Evolutionary conservation across 179 eudicot species (phyloP), one percentile per base, ranked within the genome.

Genomic region (Silene coronaria): DNA sequence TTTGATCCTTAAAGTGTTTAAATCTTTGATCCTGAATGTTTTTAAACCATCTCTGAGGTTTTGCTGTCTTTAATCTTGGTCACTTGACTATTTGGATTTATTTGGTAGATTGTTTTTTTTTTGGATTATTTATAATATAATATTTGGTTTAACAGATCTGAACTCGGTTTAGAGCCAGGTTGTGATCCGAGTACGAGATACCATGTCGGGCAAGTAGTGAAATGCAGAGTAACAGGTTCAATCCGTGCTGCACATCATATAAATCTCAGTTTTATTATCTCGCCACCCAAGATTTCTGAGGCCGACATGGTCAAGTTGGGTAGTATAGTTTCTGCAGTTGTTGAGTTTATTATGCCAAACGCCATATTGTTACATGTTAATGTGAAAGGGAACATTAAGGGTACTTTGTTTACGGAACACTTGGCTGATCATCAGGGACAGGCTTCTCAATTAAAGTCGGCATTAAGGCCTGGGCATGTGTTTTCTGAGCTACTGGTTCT

Each of bases 121-220:
- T 28, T 19, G 14, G 16, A 53, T 67, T 45, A 60, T 58, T 34
- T 19, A 60, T 68, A 4, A 63, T 16, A 23, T 57, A 17, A n/a
- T 32, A n/a, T 75, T 53, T 17, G 46, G 27, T 82, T 68, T 34
- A 51, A 67, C 90, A 93, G 97, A 86, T 85, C 97, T 81, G 99
- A 95, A 80, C 93, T 95, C 46, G 97, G 97, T 66, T 88, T 95
- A 77, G 97, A 90, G 83, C 83, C 84, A 22, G 97, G 97, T 14
- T 77, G 87, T 70, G 92, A 91, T 48, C 84, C 88, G 73, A 80
- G 78, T 83, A 84, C 97, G 14, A 82, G 85, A 76, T 95, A 87
- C 84, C 97, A 93, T 82, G 93, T 92, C 81, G 99, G 93, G 74
- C 91, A 95, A 85, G 99, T 95, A 65, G 93, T 95, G 68, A 95